These are phyloP conservation scores for Neurospora sp. DNA, from an alignment of 495 filamentous ascomycete species.

Conservation along the genomic window DNA sequence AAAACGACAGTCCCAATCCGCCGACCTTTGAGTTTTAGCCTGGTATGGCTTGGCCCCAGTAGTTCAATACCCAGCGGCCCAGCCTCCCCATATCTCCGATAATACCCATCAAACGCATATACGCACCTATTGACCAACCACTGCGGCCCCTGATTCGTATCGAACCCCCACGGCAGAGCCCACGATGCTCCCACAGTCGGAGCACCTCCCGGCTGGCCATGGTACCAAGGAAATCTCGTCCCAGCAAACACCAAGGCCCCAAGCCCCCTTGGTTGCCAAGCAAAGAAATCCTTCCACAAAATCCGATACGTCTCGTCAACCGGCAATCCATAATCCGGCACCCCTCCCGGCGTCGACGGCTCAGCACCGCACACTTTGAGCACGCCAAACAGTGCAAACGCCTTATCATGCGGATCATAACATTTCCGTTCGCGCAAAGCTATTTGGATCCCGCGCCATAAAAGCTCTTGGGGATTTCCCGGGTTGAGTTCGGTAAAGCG, in stretches of 20 bases:
- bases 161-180: neutral
- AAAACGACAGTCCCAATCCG: neutral
- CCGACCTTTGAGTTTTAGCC: neutral
- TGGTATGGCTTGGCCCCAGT: neutral
- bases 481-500: neutral
- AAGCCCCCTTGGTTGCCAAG: neutral
- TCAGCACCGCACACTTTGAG: neutral
- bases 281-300: neutral
- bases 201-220: neutral
- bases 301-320: neutral
- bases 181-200: neutral
- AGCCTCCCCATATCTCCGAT: neutral
- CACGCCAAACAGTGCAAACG: neutral
- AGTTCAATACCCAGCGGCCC: neutral
- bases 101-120: neutral
- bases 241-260: neutral
- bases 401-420: neutral
- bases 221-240: neutral
- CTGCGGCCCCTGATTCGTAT: neutral
- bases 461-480: neutral
- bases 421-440: neutral
- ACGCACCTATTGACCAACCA: neutral
- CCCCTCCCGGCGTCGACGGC: neutral
- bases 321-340: neutral
- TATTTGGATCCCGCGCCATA: neutral